A percentile compares a stretch with the other conserved stretches of the same genome.
These are phyloP conservation scores for Tulasnella sp. DNA, from an alignment of 768 basidiomycete genomes.

Conservation along the genomic window DNA sequence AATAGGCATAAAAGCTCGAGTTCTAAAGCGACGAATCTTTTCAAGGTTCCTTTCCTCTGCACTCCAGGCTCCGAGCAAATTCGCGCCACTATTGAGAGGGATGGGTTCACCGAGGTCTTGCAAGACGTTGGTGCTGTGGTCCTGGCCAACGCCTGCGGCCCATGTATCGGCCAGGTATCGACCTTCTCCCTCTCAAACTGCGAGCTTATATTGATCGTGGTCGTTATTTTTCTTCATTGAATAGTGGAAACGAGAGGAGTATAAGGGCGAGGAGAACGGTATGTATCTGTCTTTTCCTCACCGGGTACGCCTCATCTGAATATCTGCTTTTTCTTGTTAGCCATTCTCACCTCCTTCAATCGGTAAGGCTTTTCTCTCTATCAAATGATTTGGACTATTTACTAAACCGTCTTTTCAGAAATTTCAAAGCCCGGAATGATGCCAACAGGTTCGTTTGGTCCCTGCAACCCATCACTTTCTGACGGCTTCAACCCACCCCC, in stretches of 20 bases:
- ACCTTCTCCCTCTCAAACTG: constrained; percentile 12
- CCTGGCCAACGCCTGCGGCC: constrained; percentile 96
- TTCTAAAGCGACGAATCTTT: background rate
- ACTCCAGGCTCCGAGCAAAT: constrained; percentile 95
- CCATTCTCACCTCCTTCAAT: constrained; percentile 96
- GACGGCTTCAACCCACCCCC: background rate
- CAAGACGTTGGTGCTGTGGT: constrained; percentile 91
- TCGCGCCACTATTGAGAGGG: constrained; percentile 94
- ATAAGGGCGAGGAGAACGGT: constrained; percentile 89
- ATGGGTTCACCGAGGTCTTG: constrained; percentile 74
- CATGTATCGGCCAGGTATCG: constrained; percentile 89
- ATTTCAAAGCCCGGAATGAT: constrained; percentile 94
- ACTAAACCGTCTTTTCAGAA: constrained; percentile 38
- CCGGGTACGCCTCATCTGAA: constrained; percentile 24
- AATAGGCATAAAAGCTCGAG: background rate
- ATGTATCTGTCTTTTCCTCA: background rate
- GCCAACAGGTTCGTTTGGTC: constrained; percentile 78
- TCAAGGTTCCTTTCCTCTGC: constrained; percentile 77
- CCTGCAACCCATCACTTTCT: background rate
- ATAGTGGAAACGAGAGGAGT: constrained; percentile 90
- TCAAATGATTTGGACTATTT: constrained; percentile 9
- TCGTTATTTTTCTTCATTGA: background rate
- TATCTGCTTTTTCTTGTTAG: constrained; percentile 39
- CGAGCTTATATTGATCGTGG: background rate
- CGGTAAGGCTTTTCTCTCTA: constrained; percentile 46